Evolutionary conservation across 306 rosid species (phyloP).

Genomic region (Albizia julibrissin): DNA sequence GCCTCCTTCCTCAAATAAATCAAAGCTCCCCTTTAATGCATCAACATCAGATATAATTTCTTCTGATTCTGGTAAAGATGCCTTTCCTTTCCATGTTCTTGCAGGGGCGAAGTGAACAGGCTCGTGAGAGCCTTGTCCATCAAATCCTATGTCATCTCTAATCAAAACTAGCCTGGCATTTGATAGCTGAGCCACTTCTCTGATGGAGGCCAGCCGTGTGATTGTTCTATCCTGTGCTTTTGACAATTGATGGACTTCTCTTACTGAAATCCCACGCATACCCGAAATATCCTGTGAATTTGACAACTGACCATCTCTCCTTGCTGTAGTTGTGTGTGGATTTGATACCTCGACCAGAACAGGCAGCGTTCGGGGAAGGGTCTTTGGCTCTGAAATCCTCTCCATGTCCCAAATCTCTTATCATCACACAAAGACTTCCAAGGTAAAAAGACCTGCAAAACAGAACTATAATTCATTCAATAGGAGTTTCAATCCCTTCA

Average conservation of each 20-base stretch:
- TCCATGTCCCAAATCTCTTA: constrained; percentile 60
- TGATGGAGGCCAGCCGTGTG: constrained; percentile 47
- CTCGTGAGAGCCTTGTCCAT: constrained; percentile 45
- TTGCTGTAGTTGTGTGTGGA: constrained; percentile 32
- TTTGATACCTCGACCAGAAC: constrained; percentile 49
- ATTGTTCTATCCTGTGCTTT: constrained; percentile 47
- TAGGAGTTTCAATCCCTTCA: constrained; percentile 9
- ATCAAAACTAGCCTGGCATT: constrained; percentile 57
- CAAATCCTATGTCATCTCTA: constrained; percentile 57
- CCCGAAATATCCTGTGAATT: constrained; percentile 43
- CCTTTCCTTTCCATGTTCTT: constrained; percentile 59
- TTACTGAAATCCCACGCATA: constrained; percentile 35
- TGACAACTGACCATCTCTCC: constrained; percentile 41
- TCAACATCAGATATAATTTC: constrained; percentile 53
- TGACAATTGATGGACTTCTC: constrained; percentile 54
- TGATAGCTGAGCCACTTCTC: constrained; percentile 61
- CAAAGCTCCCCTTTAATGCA: constrained; percentile 54
- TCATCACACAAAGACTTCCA: constrained; percentile 45
- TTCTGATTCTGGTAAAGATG: constrained; percentile 58
- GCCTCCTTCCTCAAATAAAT: constrained; percentile 67
- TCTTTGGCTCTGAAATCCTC: constrained; percentile 72
- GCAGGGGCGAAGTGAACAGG: constrained; percentile 45
- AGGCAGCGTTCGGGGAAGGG: constrained; percentile 54
- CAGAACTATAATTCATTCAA: constrained; percentile 31
- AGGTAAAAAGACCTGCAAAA: constrained; percentile 53